Base-by-base conservation (phyloP, 2,329 filamentous ascomycete genomes). In the Helminthosporium solani region DNA sequence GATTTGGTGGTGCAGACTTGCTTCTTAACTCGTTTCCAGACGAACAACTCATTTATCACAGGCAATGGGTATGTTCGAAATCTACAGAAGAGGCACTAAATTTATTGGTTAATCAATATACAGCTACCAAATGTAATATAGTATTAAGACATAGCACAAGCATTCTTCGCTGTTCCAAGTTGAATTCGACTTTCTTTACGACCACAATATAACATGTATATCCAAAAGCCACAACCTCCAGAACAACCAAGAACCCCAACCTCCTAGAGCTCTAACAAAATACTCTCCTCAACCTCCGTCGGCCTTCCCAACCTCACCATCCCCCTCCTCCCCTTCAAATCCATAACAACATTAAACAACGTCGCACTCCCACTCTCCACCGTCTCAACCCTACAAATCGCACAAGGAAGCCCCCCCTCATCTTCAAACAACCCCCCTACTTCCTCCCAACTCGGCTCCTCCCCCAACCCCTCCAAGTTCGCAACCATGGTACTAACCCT, bases 381-480 rank as follows among this genome's bases (percentile, higher is more conserved):
- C 2, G 52, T 61, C 47, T 63, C 40, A 5, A 35, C 18, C 19
- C 64, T 56, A 45, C 64, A 67, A 40, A 70, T 69, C 9, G 70
- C 50, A 14, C 56, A 61, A 1, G 73, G 73, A 31, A 58, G 60
- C 47, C 71, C 68, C 33, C 62, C 47, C 56, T 74, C 70, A 36
- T 76, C 73, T 47, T 70, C 68, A 52, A 76, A 75, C 44, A 73
- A 31, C 19, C 33, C 33, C 40, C 54, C 54, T 2, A 73, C 46
- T 3, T 60, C 56, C 16, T 63, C 58, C 55, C 64, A 63, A 3
- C 43, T 54, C 2, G 67, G 60, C 23, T 60, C 53, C 3, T 21
- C 33, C 2, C 52, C 49, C 35, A 70, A 16, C 4, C 45, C 47
- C 7, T 43, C 55, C 19, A 50, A 49, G 14, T 65, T 66, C 40